Evolutionary conservation across 2,329 filamentous ascomycete species (phyloP).

Genomic region (Cytospora chrysosperma): DNA sequence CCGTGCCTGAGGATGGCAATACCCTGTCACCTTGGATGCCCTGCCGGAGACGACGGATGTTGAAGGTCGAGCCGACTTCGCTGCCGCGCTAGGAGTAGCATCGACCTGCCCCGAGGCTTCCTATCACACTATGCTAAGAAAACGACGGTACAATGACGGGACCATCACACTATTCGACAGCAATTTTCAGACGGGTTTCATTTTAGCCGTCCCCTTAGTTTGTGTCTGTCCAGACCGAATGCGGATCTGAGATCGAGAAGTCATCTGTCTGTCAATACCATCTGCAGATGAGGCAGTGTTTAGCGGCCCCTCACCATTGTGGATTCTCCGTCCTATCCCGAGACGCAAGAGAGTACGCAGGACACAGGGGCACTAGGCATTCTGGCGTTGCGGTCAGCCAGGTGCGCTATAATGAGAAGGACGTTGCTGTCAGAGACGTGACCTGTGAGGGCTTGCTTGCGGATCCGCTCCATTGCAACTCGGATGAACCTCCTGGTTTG

Average conservation of each 20-base stretch:
- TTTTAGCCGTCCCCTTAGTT: neutral
- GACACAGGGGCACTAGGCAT: constrained; percentile 10
- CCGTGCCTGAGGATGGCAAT: constrained; percentile 8
- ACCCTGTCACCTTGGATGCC: constrained; percentile 6
- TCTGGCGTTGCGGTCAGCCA: constrained; percentile 16
- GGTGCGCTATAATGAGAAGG: constrained; percentile 7
- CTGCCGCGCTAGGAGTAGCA: constrained; percentile 6
- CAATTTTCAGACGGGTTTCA: neutral
- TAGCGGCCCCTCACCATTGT: constrained; percentile 19
- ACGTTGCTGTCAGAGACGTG: constrained; percentile 1
- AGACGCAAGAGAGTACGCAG: constrained; percentile 22
- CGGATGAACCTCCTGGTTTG: constrained; percentile 10
- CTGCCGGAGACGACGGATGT: constrained; percentile 6
- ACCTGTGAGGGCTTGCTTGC: constrained; percentile 16
- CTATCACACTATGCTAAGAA: constrained; percentile 7
- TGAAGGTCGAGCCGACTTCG: constrained; percentile 14
- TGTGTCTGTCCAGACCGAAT: neutral
- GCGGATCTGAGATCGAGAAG: neutral
- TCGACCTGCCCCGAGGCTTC: neutral
- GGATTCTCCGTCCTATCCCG: constrained; percentile 10
- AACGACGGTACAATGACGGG: constrained; percentile 12
- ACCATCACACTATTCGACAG: neutral
- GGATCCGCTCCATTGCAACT: constrained; percentile 20
- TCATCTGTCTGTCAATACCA: neutral
- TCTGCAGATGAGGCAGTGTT: constrained; percentile 22